Evolutionary conservation across 2,329 filamentous ascomycete species (phyloP), one percentile per base, ranked within the genome.

Genomic region (Boeremia exigua): DNA sequence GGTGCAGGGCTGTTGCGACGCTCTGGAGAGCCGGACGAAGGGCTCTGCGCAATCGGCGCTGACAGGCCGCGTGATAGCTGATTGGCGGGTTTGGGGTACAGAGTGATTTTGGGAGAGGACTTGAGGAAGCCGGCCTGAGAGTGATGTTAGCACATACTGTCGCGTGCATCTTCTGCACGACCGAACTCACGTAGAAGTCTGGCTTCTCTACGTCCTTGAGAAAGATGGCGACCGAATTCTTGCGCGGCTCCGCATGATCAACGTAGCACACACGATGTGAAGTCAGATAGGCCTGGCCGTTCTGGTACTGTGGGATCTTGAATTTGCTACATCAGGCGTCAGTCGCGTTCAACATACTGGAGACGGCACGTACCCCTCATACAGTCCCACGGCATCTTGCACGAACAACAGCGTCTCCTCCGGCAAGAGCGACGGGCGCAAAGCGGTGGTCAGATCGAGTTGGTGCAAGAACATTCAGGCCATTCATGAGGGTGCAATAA

Each of bases 381-480:
- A 99, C 59, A 99, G 83, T 66, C 95, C 95, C 69, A 99, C 93
- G 76, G 92, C 93, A 82, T 98, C 93, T 80, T 98, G 94, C 55
- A 99, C 94, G 79, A 96, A 98, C 57, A 99, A 84, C 50, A 98
- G 83, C 66, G 91, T 90, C 84, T 99, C 95, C 82, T 97, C 95
- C 71, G 92, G 90, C 65, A 96, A 85, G 75, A 97, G 89, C 59
- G 89, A 90, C 69, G 95, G 95, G 82, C 95, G 90, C 74, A 97
- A 86, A 74, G 95, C 95, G 80, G 94, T 96, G 55, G 95, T 99
- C 71, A 99, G 86, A 79, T 99, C 94, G 76, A 98, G 85, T 69
- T 90, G 87, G 84, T 96, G 94, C 83, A 97, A 84, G 86, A 96
- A 96, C 94, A 98, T 98, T 83, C 90, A 91, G 89, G 63, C 50